Base-by-base conservation (phyloP, 2,329 filamentous ascomycete species). In the Xylaria sp. region DNA sequence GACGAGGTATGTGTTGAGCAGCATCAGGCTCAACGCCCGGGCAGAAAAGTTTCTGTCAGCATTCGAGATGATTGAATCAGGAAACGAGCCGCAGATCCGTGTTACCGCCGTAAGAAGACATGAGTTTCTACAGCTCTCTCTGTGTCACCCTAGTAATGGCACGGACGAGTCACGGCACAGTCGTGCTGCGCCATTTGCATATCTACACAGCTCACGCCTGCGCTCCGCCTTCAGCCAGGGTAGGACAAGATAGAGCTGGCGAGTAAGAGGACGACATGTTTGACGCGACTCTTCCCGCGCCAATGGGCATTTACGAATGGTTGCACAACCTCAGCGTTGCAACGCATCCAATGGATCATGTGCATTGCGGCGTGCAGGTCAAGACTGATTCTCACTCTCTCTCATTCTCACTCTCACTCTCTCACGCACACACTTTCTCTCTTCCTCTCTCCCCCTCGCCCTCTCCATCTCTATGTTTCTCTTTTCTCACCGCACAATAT, bases 311-410 rank as follows among this genome's bases (percentile, higher is more conserved):
- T 26, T 39, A 38, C 47, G 22, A 50, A 20, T 46, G 37, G 58
- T 56, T n/a, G 37, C 58, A 61, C 58, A 54, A 56, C 49, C 44
- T 41, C 50, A 24, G 52, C 48, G 52, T 61, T 56, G 29, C 58
- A 59, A 52, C 56, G 58, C 56, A 59, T 61, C 39, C 29, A 45
- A 44, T 45, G 43, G 55, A 56, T 60, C 39, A 45, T 45, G 53
- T 60, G 52, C 55, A 52, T 48, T 52, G 48, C 46, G 44, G 40
- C 24, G n/a, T 54, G 44, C 29, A 44, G 19, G 52, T 51, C 22
- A 56, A 58, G 7, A 60, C n/a, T n/a, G n/a, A n/a, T n/a, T n/a
- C n/a, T n/a, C n/a, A n/a, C n/a, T n/a, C n/a, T n/a, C n/a, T n/a
- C n/a, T n/a, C n/a, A n/a, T n/a, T n/a, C n/a, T n/a, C n/a, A n/a